phyloP scores from a whole-genome alignment of 2,329 filamentous ascomycete genomes.

The Aspergillus texensis region DNA sequence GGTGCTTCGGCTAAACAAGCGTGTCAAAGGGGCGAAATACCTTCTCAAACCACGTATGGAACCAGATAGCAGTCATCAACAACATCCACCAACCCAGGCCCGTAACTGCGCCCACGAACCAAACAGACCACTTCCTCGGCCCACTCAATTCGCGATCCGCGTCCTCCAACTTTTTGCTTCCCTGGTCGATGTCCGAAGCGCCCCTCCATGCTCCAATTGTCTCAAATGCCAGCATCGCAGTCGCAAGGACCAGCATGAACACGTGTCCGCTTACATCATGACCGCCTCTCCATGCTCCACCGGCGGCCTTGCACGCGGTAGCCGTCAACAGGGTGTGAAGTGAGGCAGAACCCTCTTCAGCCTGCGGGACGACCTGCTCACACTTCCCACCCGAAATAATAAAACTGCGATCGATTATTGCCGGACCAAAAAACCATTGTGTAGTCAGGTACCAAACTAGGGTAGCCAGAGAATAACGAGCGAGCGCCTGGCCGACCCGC shows the following conservation, averaged over 20 bases:
- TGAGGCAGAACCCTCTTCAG: conserved; percentile 28
- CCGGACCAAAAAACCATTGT: conserved; percentile 94
- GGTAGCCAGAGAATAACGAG: conserved; percentile 75
- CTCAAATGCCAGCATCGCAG: conserved; percentile 80
- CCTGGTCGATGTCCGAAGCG: conserved; percentile 54
- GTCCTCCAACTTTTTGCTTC: conserved; percentile 29
- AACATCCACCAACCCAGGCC: conserved; percentile 89
- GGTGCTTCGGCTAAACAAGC: conserved; percentile 22
- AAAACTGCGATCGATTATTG: conserved; percentile 88
- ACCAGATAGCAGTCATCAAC: conserved; percentile 97
- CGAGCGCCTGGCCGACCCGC: conserved; percentile 58
- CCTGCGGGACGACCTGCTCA: conserved; percentile 58
- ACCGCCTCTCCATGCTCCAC: conserved; percentile 86
- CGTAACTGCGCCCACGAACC: conserved; percentile 60
- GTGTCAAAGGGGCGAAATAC: conserved; percentile 43
- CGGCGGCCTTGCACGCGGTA: conserved; percentile 77
- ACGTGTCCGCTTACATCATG: conserved; percentile 97
- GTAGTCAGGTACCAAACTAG: conserved; percentile 82
- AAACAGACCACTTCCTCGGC: conserved; percentile 59
- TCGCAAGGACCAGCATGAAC: conserved; percentile 85
- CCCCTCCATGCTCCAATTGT: conserved; percentile 57
- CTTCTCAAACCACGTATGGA: conserved; percentile 99
- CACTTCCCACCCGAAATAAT: conserved; percentile 86
- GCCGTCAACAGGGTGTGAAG: conserved; percentile 64
- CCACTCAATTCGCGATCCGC: conserved; percentile 46